Conservation (phyloP, 2,329 filamentous ascomycete species). For the Trichoderma sp. region DNA sequence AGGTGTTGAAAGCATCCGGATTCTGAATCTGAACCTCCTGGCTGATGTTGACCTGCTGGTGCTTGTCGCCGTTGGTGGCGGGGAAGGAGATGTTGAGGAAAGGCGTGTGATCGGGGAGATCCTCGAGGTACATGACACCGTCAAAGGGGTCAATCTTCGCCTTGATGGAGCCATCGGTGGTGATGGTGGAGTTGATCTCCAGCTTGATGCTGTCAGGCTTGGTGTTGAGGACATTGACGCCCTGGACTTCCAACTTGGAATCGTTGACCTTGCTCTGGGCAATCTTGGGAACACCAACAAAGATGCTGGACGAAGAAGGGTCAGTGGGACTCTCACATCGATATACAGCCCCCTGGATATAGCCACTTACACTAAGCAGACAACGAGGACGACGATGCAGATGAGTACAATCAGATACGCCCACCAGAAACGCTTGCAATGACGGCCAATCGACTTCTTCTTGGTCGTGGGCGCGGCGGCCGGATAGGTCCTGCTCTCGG, state of each 20-base stretch:
- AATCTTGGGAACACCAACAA: slow-evolving; percentile 59
- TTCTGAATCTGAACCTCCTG: slow-evolving; percentile 53
- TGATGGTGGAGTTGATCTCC: slow-evolving; percentile 59
- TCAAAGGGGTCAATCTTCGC: slow-evolving; percentile 55
- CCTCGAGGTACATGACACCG: slow-evolving; percentile 59
- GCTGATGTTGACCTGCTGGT: slow-evolving; percentile 55
- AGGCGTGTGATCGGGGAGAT: slow-evolving; percentile 49
- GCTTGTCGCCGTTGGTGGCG: slow-evolving; percentile 50
- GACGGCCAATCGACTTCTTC: slow-evolving; percentile 45
- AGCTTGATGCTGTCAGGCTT: slow-evolving; percentile 51
- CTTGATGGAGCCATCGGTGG: slow-evolving; percentile 53
- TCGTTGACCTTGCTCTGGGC: slow-evolving; percentile 59
- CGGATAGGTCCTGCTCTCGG: slow-evolving; percentile 38
- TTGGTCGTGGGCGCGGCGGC: slow-evolving; percentile 39
- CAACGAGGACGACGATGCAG: slow-evolving; percentile 55
- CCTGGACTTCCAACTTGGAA: slow-evolving; percentile 55
- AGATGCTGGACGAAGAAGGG: slow-evolving; percentile 47
- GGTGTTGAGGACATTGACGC: slow-evolving; percentile 54
- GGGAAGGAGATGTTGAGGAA: slow-evolving; percentile 58
- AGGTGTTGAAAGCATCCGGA: slow-evolving; percentile 53
- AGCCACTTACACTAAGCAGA: slow-evolving; percentile 60
- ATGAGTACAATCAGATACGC: slow-evolving; percentile 55
- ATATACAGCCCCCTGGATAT: not conserved
- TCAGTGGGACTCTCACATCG: slow-evolving; percentile 1
- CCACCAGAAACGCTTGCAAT: slow-evolving; percentile 65